Base-by-base conservation (phyloP, 495 filamentous ascomycete species). In the Chaetomium cochliodes region DNA sequence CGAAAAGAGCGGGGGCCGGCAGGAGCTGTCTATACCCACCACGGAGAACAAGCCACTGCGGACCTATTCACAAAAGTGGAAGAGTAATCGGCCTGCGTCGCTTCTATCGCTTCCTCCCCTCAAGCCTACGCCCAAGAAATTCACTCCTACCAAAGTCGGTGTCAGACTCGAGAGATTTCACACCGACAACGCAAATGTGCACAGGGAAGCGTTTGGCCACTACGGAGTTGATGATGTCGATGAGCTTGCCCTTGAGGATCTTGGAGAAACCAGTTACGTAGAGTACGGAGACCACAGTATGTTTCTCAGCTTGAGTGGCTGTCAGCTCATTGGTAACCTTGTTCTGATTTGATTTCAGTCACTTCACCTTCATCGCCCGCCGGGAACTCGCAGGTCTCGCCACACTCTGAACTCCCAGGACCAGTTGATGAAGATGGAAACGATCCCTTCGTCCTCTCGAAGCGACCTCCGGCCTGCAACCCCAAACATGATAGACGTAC, bases 51-150 rank as follows among this genome's bases (percentile, higher is more conserved):
- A 37, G 25, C 42, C 52, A 0, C 20, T 5, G 9, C 60, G 56
- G 6, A 67, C 60, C 23, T 64, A 67, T 46, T 64, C 65, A 20
- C 53, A 59, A 20, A 64, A 60, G 33, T 41, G 49, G 26, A 67
- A 26, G 54, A 59, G 49, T 7, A 52, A 23, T 7, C 44, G 46
- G 33, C 16, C 18, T 1, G 6, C 26, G 30, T 50, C 51, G 7
- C 53, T 67, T 11, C 5, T 39, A 22, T 50, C 51, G 16, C 53
- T 67, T 5, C 64, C 64, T 18, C 58, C 64, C 1, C 58, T 65
- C 39, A 60, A 61, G 8, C 55, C 55, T 11, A 9, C 39, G 1
- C 23, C 12, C 6, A 25, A 46, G 22, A 4, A 15, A 18, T 51
- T 42, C 15, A 13, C 16, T 25, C 53, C 47, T 23, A 5, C 55